Conservation (phyloP, 169 alveolate species). For the Cryptosporidium muris region DNA sequence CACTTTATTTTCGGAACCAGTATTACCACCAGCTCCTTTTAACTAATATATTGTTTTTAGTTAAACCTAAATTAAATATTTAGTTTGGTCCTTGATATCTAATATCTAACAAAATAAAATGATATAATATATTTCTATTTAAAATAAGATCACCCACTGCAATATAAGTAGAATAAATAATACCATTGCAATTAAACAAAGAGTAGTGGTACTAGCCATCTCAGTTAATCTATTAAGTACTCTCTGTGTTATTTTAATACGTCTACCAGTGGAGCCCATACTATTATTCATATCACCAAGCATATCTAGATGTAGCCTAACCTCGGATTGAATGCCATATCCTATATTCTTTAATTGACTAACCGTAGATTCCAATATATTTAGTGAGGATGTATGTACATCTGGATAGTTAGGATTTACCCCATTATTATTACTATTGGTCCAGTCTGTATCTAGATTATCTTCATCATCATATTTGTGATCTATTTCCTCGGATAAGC, state of each 20-base stretch:
- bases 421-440: background rate
- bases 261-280: slow-evolving; percentile 53
- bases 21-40: slow-evolving; percentile 67
- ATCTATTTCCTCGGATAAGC: slow-evolving; percentile 28
- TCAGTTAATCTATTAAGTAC: slow-evolving; percentile 33
- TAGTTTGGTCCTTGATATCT: background rate
- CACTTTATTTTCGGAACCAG: slow-evolving; percentile 63
- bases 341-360: slow-evolving; percentile 52
- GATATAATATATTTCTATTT: background rate
- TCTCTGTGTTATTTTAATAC: slow-evolving; percentile 32
- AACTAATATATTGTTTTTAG: background rate
- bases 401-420: background rate
- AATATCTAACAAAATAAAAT: background rate
- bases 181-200: slow-evolving; percentile 41
- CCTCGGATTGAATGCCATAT: slow-evolving; percentile 63
- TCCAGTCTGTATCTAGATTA: slow-evolving; percentile 4
- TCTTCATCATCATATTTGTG: slow-evolving; percentile 15
- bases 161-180: slow-evolving; percentile 29
- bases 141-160: slow-evolving; percentile 19
- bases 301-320: slow-evolving; percentile 33
- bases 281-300: slow-evolving; percentile 28
- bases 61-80: background rate
- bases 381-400: slow-evolving; percentile 2
- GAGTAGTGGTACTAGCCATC: slow-evolving; percentile 59
- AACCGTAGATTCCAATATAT: slow-evolving; percentile 43